Conservation (phyloP, 768 basidiomycete species). For the Rhizopogon salebrosus region DNA sequence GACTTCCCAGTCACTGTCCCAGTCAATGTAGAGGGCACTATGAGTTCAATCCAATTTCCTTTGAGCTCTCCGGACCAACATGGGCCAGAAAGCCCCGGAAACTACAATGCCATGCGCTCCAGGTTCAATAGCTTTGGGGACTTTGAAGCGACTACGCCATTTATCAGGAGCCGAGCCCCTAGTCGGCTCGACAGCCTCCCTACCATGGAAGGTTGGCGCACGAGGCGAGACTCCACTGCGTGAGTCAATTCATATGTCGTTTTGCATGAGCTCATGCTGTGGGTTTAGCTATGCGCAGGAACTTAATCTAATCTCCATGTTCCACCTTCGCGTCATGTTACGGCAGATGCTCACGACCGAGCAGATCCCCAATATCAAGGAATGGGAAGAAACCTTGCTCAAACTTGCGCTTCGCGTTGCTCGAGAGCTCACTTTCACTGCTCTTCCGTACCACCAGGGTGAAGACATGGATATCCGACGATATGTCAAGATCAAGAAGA, state of each 20-base stretch:
- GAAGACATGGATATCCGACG: constrained; percentile 93
- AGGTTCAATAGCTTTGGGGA: constrained; percentile 72
- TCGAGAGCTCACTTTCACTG: constrained; percentile 75
- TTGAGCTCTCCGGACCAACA: constrained; percentile 69
- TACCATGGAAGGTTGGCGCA: constrained; percentile 75
- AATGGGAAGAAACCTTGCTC: constrained; percentile 87
- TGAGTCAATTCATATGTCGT: constrained; percentile 35
- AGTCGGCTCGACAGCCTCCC: constrained; percentile 62
- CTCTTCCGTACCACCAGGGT: constrained; percentile 66
- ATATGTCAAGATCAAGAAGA: constrained; percentile 98
- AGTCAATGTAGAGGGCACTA: constrained; percentile 42
- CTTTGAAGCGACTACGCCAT: constrained; percentile 67
- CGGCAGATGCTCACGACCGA: constrained; percentile 85
- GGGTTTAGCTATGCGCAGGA: constrained; percentile 68
- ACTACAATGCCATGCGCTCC: constrained; percentile 45
- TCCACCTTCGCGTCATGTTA: constrained; percentile 86
- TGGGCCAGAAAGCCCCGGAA: constrained; percentile 50
- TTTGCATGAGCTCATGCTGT: neutral
- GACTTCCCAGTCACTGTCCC: constrained; percentile 54
- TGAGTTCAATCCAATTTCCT: constrained; percentile 79
- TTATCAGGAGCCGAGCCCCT: constrained; percentile 80
- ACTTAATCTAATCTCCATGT: constrained; percentile 81
- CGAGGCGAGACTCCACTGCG: constrained; percentile 86
- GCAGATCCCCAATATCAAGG: constrained; percentile 70
- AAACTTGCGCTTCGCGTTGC: constrained; percentile 83